These are phyloP conservation scores for Sporodiniella umbellata DNA, from an alignment of 371 early-diverging fungal species.

Conservation along the genomic window DNA sequence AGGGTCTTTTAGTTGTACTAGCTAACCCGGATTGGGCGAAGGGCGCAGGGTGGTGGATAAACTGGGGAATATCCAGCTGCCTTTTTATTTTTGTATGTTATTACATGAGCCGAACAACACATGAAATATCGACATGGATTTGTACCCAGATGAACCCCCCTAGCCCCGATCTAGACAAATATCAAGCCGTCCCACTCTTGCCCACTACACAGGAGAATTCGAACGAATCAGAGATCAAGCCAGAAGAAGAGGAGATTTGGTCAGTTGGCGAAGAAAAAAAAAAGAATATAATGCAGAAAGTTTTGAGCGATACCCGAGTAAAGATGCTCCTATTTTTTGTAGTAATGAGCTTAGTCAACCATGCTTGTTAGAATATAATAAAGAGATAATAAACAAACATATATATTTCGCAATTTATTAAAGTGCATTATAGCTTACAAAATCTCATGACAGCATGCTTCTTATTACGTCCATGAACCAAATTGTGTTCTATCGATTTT, in stretches of 20 bases:
- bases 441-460: too few relatives aligned
- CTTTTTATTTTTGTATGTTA: constrained; percentile 58
- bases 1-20: constrained; percentile 54
- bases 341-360: constrained; percentile 4
- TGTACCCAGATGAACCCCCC: constrained; percentile 7
- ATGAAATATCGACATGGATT: constrained; percentile 40
- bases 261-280: not conserved
- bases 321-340: constrained; percentile 6
- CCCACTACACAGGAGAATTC: not conserved
- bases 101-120: constrained; percentile 49
- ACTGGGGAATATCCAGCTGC: constrained; percentile 45
- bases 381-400: not conserved
- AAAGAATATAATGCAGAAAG: not conserved
- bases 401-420: too few relatives aligned
- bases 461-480: too few relatives aligned
- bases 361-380: constrained; percentile 3
- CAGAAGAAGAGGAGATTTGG: constrained; percentile 10
- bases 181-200: constrained; percentile 22
- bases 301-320: constrained; percentile 9
- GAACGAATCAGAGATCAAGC: not conserved
- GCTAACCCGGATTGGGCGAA: constrained; percentile 27
- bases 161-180: constrained; percentile 3
- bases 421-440: too few relatives aligned
- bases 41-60: constrained; percentile 54
- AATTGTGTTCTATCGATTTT: too few relatives aligned